Base-by-base conservation (phyloP, 352 stramenopile genomes). In the Thalassiosira allenii region DNA sequence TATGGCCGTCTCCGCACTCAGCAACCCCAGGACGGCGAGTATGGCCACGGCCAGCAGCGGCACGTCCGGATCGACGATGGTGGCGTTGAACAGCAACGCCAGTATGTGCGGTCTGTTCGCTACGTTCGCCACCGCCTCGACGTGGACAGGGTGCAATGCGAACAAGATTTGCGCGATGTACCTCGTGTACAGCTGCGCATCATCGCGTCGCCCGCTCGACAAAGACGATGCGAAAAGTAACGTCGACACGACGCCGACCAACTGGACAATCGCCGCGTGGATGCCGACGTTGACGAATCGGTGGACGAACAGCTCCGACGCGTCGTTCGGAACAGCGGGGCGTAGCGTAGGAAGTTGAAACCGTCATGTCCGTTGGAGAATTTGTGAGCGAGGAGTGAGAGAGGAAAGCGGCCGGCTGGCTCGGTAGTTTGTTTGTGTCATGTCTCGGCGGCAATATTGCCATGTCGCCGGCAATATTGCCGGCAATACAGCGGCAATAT, bases 91-190 rank as follows among this genome's bases (percentile, higher is more conserved):
- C 2, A 92, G 27, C 11, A 92, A 71, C 43, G 84, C 87, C 22
- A 94, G 49, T 27, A 94, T 58, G 76, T 94, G 89, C 27, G 87
- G 85, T 67, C 89, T 83, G 83, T 94, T 94, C n/a, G 89, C 89
- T 9, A 78, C 85, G 83, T 94, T 94, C 32, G 83, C 87, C 1
- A 91, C 90, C 1, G 83, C 79, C 73, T 94, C 89, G 0, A 94
- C 87, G 54, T 94, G 89, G 11, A 76, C 79, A 2, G 89, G 87
- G 75, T 94, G 89, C 2, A 92, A 29, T 20, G 53, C 62, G 65
- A 93, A 93, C 0, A 92, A 53, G 1, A 91, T 3, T 62, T 89
- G 89, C 25, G 80, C 72, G 0, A 83, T 61, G 20, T 70, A 75
- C 59, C 56, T 52, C 17, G 73, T 81, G 22, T 56, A 56, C 49